These are phyloP conservation scores for Cucumis sativus DNA, from an alignment of 306 rosid genomes.

Conservation along the genomic window DNA sequence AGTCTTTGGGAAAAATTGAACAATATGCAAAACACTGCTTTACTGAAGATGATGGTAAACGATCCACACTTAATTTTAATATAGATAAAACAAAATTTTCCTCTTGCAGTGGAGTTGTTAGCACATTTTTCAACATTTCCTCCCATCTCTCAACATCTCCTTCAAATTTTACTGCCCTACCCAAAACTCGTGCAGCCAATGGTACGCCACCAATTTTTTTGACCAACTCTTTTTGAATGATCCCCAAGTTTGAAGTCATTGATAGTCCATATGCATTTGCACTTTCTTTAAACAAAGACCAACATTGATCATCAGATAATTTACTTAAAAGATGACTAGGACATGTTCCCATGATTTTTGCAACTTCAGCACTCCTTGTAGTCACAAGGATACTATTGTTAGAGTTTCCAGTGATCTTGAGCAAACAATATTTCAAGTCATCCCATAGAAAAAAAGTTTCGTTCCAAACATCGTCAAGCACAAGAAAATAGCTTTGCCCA, in stretches of 20 bases:
- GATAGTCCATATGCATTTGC: not conserved
- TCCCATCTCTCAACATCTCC: not conserved
- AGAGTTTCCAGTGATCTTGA: not conserved
- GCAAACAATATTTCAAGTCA: not conserved
- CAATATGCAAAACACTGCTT: slow-evolving; percentile 15
- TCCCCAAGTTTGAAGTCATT: not conserved
- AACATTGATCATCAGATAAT: slow-evolving; percentile 5
- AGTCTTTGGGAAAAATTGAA: slow-evolving; percentile 3
- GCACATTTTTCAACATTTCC: not conserved
- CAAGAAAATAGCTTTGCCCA: not conserved
- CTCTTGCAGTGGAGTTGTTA: not conserved
- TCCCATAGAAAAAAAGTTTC: not conserved
- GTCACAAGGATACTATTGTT: not conserved
- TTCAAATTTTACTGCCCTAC: not conserved
- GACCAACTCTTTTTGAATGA: not conserved
- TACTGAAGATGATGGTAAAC: not conserved
- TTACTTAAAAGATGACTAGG: not conserved
- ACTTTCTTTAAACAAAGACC: not conserved
- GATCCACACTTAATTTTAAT: slow-evolving; percentile 9
- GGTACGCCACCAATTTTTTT: slow-evolving; percentile 8
- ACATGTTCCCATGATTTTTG: not conserved
- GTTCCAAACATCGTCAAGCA: slow-evolving; percentile 19
- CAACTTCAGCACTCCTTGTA: not conserved
- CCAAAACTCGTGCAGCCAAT: slow-evolving; percentile 5
- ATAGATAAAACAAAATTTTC: not conserved